Percentiles rank a stretch among this genome's conserved stretches.
Evolutionary conservation across 768 basidiomycete genomes (phyloP).

Genomic region (Tylopilus subfusipes): DNA sequence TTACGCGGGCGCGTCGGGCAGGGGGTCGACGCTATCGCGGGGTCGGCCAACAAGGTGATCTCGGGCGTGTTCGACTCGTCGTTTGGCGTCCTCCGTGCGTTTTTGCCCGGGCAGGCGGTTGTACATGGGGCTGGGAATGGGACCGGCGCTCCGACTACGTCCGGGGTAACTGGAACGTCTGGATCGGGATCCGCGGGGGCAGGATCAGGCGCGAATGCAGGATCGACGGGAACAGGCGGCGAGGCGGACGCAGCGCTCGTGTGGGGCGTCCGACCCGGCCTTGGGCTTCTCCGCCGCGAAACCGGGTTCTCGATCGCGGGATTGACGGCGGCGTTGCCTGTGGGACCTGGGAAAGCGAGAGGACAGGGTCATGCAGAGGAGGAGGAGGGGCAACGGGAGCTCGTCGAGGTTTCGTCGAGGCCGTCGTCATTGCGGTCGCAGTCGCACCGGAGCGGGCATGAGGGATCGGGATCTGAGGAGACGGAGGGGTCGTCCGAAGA

Average conservation of each 20-base stretch:
- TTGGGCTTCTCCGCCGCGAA: slow-evolving; percentile 70
- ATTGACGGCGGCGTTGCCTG: slow-evolving; percentile 62
- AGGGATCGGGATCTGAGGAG: slow-evolving; percentile 19
- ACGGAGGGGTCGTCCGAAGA: not conserved
- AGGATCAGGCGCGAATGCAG: not conserved
- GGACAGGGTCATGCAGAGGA: slow-evolving; percentile 10
- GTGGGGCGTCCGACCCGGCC: slow-evolving; percentile 43
- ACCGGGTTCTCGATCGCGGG: slow-evolving; percentile 82
- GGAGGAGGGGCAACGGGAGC: slow-evolving; percentile 46
- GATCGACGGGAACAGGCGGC: not conserved
- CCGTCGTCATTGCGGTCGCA: slow-evolving; percentile 48
- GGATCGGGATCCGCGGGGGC: not conserved
- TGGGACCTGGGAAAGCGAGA: slow-evolving; percentile 15
- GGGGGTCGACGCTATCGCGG: slow-evolving; percentile 74
- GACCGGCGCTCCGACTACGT: not conserved
- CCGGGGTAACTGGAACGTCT: not conserved
- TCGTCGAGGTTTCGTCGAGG: slow-evolving; percentile 49
- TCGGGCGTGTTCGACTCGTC: slow-evolving; percentile 88
- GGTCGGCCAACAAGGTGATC: slow-evolving; percentile 75
- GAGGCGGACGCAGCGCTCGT: slow-evolving; percentile 9
- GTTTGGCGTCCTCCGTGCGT: slow-evolving; percentile 79
- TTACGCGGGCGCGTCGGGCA: slow-evolving; percentile 78
- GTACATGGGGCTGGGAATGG: not conserved
- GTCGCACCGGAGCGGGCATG: slow-evolving; percentile 20
- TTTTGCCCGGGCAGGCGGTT: slow-evolving; percentile 49